Evolutionary conservation across 805 yeast species (phyloP), one percentile per base, ranked within the genome.

Genomic region (Candida endomychidarum): DNA sequence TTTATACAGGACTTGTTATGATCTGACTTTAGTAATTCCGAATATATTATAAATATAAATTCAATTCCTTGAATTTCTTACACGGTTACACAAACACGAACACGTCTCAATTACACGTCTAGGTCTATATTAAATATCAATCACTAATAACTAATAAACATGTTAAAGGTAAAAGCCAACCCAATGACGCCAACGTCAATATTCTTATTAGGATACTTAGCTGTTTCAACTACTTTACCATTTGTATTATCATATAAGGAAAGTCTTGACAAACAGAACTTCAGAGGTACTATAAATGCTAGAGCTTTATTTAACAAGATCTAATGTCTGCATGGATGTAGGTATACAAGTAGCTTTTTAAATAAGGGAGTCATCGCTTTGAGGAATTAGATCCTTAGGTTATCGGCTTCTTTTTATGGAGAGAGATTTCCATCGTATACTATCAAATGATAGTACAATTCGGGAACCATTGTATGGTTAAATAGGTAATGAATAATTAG

Each of bases 211-310:
- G 60, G 64, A 29, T 69, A 69, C 54, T 60, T 69, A 47, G 62
- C 70, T 4, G 41, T 65, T 9, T 63, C 72, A 9, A 56, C 70
- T 24, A 64, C 71, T 15, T 42, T 61, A 27, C 74, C 74, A 3
- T 68, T 69, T 40, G 43, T 61, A 33, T 64, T 67, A 40, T 65
- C 72, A 3, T 69, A 67, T 48, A 64, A 58, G 41, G 74, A 68
- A 42, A 49, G 70, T 11, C 39, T 42, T 17, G 54, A 47, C 8
- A 44, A 47, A 42, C 43, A 38, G 17, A 52, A 57, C 24, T 47
- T 56, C 12, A 68, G 66, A 42, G 73, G 72, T 5, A 57, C 61
- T 29, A 53, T 60, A 27, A 63, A 56, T 37, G 53, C 65, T 33
- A 57, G 74, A 38, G 50, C 67, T 18, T 54, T 65, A 29, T 65